Conservation (phyloP, 2,329 filamentous ascomycete species). For the Botrytis sinoallii region DNA sequence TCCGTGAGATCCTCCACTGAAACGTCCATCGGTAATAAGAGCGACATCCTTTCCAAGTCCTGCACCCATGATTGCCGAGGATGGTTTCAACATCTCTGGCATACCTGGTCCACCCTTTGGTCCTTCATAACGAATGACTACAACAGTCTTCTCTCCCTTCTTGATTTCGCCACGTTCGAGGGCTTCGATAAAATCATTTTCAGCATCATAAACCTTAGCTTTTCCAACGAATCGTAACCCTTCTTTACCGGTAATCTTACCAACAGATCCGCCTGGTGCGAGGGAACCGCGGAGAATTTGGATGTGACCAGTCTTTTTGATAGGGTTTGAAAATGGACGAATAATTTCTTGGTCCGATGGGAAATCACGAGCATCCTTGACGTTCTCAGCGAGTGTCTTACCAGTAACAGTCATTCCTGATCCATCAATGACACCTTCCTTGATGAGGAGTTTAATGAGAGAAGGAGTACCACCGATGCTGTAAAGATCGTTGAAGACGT, state of each 20-base stretch:
- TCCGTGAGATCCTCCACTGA: slow-evolving; percentile 57
- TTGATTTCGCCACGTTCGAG: slow-evolving; percentile 67
- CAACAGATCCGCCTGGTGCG: slow-evolving; percentile 67
- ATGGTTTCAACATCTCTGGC: slow-evolving; percentile 72
- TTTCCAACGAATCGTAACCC: slow-evolving; percentile 65
- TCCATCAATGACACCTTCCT: slow-evolving; percentile 56
- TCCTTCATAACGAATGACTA: slow-evolving; percentile 72
- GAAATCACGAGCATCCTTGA: slow-evolving; percentile 59
- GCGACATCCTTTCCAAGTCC: slow-evolving; percentile 68
- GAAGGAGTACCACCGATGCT: slow-evolving; percentile 56
- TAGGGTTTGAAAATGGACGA: slow-evolving; percentile 62
- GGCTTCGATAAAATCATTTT: slow-evolving; percentile 66
- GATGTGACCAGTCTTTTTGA: slow-evolving; percentile 69
- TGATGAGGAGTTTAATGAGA: slow-evolving; percentile 55
- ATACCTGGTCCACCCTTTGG: slow-evolving; percentile 72
- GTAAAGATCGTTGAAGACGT: slow-evolving; percentile 58
- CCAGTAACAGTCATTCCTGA: slow-evolving; percentile 60
- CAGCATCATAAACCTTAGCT: slow-evolving; percentile 66
- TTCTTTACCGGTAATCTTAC: slow-evolving; percentile 77
- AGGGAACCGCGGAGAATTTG: slow-evolving; percentile 69
- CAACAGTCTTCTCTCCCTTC: slow-evolving; percentile 73
- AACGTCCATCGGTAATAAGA: slow-evolving; percentile 68
- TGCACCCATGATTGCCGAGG: slow-evolving; percentile 70
- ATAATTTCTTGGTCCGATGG: slow-evolving; percentile 69
- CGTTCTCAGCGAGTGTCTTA: slow-evolving; percentile 56